Percentiles rank a stretch among this genome's conserved stretches.
Evolutionary conservation across 805 yeast genomes (phyloP).

Genomic region (Candida suzukii): DNA sequence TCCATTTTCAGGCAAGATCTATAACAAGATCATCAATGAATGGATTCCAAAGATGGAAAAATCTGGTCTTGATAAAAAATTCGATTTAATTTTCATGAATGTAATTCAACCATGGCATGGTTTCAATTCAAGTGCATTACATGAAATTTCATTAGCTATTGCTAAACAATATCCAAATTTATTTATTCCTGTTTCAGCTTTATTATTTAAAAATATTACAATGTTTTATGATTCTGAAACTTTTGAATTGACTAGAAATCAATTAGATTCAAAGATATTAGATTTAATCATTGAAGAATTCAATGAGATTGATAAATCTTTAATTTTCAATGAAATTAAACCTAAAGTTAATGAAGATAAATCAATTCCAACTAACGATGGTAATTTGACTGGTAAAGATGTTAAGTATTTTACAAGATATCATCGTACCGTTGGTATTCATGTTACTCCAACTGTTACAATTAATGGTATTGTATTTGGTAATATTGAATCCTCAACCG

Average conservation of each 20-base stretch:
- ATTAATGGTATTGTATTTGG: constrained; percentile 60
- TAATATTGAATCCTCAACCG: constrained; percentile 56
- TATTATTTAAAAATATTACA: constrained; percentile 48
- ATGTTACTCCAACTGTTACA: constrained; percentile 76
- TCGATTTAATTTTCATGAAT: constrained; percentile 59
- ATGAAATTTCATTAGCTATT: constrained; percentile 68
- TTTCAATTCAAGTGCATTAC: constrained; percentile 48
- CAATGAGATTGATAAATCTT: constrained; percentile 26
- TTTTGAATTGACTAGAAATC: constrained; percentile 43
- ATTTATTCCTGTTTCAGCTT: constrained; percentile 51
- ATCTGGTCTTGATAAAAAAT: constrained; percentile 35
- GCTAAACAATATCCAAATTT: constrained; percentile 46
- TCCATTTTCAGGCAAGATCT: constrained; percentile 64
- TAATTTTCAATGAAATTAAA: constrained; percentile 25
- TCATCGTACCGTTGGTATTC: constrained; percentile 71
- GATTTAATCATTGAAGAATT: constrained; percentile 37
- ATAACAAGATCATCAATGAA: constrained; percentile 42
- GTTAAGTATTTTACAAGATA: constrained; percentile 67
- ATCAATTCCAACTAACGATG: constrained; percentile 39
- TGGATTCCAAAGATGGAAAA: constrained; percentile 46
- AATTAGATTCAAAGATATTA: constrained; percentile 48
- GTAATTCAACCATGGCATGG: constrained; percentile 94
- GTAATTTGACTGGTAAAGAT: constrained; percentile 54
- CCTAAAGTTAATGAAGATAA: constrained; percentile 21
- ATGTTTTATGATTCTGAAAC: constrained; percentile 58